These are phyloP conservation scores for Irpex rosettiformis DNA, from an alignment of 1,284 basidiomycete species.

Conservation along the genomic window DNA sequence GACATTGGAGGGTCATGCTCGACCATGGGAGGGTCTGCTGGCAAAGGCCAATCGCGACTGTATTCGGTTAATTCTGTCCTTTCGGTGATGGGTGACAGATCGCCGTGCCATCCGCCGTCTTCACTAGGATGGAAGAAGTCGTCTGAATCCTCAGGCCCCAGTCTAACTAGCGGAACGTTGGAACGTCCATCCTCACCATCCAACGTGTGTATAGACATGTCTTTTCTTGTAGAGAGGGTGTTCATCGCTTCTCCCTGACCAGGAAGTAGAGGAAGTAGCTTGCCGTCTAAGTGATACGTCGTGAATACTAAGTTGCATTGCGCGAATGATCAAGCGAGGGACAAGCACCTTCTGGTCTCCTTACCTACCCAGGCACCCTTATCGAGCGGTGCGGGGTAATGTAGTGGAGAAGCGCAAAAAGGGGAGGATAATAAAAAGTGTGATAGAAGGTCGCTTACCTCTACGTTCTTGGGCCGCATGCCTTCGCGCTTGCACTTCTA, in stretches of 20 bases:
- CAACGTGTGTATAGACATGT: background rate
- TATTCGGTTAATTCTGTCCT: constrained; percentile 59
- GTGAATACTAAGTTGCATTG: constrained; percentile 13
- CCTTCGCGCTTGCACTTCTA: constrained; percentile 61
- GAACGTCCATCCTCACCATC: constrained; percentile 18
- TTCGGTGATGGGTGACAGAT: constrained; percentile 52
- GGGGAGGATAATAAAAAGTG: constrained; percentile 30
- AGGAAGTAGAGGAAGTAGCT: constrained; percentile 26
- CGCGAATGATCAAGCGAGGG: constrained; percentile 13
- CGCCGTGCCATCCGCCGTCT: constrained; percentile 18
- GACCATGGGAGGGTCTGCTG: background rate
- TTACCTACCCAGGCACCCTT: constrained; percentile 18
- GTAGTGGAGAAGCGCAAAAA: constrained; percentile 15
- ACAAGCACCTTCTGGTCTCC: constrained; percentile 34
- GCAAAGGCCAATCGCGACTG: constrained; percentile 39
- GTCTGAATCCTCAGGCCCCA: constrained; percentile 22
- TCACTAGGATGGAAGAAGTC: constrained; percentile 15
- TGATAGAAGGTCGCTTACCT: constrained; percentile 58
- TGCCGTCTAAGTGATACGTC: constrained; percentile 18
- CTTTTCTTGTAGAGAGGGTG: background rate
- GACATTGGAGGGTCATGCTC: constrained; percentile 2
- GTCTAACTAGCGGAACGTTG: constrained; percentile 26
- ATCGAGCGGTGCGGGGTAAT: constrained; percentile 14
- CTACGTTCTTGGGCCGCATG: constrained; percentile 64
- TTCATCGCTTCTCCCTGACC: constrained; percentile 5